phyloP scores from a whole-genome alignment of 2,329 filamentous ascomycete species.

The Trichoderma gracile region DNA sequence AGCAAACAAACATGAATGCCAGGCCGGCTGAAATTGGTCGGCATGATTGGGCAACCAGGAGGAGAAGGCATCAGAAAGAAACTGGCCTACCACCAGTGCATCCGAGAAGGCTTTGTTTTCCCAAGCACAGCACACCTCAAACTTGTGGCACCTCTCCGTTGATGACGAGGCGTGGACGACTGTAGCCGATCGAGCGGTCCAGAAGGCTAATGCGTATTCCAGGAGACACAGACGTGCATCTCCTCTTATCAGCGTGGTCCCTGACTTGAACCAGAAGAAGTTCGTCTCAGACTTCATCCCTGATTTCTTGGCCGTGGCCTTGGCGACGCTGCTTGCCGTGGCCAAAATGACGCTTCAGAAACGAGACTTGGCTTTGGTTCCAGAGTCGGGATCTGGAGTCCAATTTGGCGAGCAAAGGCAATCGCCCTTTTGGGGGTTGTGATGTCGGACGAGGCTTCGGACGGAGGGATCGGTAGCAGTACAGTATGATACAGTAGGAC shows the following conservation, averaged over 20 bases:
- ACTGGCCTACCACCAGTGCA: neutral
- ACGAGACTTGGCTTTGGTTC: conserved; percentile 13
- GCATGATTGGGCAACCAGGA: neutral
- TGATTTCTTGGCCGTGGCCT: conserved; percentile 22
- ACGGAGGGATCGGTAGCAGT: neutral
- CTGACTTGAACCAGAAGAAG: neutral
- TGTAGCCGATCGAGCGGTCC: conserved; percentile 7
- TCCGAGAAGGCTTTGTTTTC: neutral
- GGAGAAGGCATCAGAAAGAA: no score
- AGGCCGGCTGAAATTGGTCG: neutral
- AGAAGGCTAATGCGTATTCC: neutral
- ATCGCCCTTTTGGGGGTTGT: neutral
- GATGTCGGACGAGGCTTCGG: neutral
- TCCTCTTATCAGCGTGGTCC: no score
- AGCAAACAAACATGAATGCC: neutral
- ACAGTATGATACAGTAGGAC: no score
- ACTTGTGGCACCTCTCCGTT: neutral
- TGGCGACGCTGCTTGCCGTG: conserved; percentile 1
- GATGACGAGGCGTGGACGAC: neutral
- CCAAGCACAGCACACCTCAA: neutral
- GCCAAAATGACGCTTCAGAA: neutral
- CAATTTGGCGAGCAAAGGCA: neutral
- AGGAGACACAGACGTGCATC: neutral
- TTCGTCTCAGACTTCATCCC: neutral
- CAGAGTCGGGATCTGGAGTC: no score